phyloP scores from a whole-genome alignment of 805 yeast genomes.

The Kazachstania africana region DNA sequence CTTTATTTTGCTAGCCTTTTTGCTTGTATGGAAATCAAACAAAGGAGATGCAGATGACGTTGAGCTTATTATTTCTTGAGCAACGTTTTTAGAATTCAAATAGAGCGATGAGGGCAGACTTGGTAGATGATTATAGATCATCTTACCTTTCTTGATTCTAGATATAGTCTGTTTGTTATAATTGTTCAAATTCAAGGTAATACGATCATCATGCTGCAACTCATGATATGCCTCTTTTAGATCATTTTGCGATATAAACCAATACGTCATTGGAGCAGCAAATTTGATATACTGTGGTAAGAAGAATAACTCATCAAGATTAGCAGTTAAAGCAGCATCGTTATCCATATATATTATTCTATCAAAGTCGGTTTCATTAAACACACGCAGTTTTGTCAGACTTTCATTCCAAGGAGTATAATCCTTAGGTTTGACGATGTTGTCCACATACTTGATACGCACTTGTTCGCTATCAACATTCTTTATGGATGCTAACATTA shows the following conservation, averaged over 20 bases:
- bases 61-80: slow-evolving; percentile 18
- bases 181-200: slow-evolving; percentile 14
- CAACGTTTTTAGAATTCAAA: slow-evolving; percentile 19
- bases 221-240: slow-evolving; percentile 11
- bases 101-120: slow-evolving; percentile 19
- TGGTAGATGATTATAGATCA: slow-evolving; percentile 32
- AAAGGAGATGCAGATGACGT: slow-evolving; percentile 16
- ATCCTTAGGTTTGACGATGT: slow-evolving; percentile 15
- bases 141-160: slow-evolving; percentile 14
- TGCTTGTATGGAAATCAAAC: slow-evolving; percentile 11
- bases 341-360: slow-evolving; percentile 48
- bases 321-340: slow-evolving; percentile 34
- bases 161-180: slow-evolving; percentile 13
- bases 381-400: slow-evolving; percentile 44
- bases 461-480: slow-evolving; percentile 15
- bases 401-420: slow-evolving; percentile 37
- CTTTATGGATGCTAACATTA: slow-evolving; percentile 3
- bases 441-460: slow-evolving; percentile 16
- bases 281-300: slow-evolving; percentile 34
- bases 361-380: slow-evolving; percentile 38
- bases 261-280: slow-evolving; percentile 37
- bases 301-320: slow-evolving; percentile 42
- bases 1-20: slow-evolving; percentile 19
- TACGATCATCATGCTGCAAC: slow-evolving; percentile 9
- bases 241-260: slow-evolving; percentile 24